Percentiles rank a stretch among this genome's conserved stretches.
Conservation (phyloP, 345 rosid genomes). For the Syzygium oleosum region DNA sequence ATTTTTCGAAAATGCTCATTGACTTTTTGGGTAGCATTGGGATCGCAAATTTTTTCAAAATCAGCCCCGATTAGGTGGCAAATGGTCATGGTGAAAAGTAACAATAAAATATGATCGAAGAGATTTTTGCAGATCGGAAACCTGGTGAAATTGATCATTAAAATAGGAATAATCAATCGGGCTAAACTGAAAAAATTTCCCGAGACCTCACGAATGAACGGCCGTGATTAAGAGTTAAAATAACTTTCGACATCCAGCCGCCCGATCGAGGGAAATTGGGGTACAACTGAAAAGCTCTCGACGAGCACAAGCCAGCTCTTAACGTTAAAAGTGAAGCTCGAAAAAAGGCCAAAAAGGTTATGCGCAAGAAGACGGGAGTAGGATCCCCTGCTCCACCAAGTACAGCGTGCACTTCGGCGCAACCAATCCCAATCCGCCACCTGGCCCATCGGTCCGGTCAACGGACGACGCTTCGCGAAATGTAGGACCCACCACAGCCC, state of each 20-base stretch:
- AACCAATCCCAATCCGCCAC: not conserved
- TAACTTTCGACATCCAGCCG: not conserved
- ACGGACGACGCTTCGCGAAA: not conserved
- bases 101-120: not conserved
- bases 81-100: not conserved
- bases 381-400: not conserved
- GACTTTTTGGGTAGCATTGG: not conserved
- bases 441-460: not conserved
- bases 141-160: not conserved
- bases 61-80: fast-evolving
- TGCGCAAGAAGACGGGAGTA: not conserved
- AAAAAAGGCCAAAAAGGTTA: not conserved
- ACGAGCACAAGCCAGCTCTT: not conserved
- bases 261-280: not conserved
- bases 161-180: not conserved
- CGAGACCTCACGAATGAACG: not conserved
- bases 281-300: not conserved
- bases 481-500: not conserved
- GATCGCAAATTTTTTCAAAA: not conserved
- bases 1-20: not conserved
- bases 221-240: not conserved
- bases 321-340: not conserved
- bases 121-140: not conserved
- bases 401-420: not conserved
- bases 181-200: not conserved